Evolutionary conservation across 2,329 filamentous ascomycete species (phyloP).

Genomic region (Beauveria varroae): DNA sequence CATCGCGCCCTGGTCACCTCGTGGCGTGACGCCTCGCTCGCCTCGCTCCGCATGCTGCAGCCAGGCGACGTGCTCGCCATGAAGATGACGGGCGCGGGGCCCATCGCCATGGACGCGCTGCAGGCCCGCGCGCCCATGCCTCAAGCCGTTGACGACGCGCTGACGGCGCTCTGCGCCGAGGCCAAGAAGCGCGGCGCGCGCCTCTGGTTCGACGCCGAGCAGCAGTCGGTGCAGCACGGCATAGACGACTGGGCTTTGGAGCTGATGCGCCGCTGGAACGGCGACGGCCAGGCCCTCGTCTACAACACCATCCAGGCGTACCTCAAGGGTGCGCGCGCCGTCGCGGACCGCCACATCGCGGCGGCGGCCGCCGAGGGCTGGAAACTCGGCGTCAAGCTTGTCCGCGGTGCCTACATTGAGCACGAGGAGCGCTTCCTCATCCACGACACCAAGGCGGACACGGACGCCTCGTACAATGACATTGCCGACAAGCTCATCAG

Average conservation of each 20-base stretch:
- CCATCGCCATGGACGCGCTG: constrained; percentile 56
- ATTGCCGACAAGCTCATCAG: constrained; percentile 56
- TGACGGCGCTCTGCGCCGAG: constrained; percentile 61
- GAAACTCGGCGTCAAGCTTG: constrained; percentile 59
- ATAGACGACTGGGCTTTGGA: constrained; percentile 66
- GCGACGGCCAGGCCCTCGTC: constrained; percentile 52
- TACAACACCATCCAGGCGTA: constrained; percentile 71
- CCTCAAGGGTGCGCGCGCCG: constrained; percentile 47
- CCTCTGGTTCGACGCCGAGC: constrained; percentile 73
- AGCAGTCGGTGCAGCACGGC: constrained; percentile 61
- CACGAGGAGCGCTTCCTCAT: constrained; percentile 58
- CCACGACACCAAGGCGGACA: constrained; percentile 57
- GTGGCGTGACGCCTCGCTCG: constrained; percentile 46
- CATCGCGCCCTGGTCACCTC: constrained; percentile 26
- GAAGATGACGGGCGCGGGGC: constrained; percentile 70
- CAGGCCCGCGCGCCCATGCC: constrained; percentile 52
- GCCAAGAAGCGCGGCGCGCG: constrained; percentile 58
- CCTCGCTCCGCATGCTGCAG: constrained; percentile 33
- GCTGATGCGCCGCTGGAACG: constrained; percentile 68
- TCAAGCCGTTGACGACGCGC: constrained; percentile 52
- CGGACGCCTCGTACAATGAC: constrained; percentile 59
- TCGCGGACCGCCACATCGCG: constrained; percentile 47
- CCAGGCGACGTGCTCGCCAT: constrained; percentile 49
- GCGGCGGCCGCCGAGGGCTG: constrained; percentile 48
- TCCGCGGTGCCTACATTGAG: constrained; percentile 60